A percentile compares a stretch with the other conserved stretches of the same genome.
Evolutionary conservation across 208 protist genomes (phyloP).

Genomic region (Wallacemonas sp.): DNA sequence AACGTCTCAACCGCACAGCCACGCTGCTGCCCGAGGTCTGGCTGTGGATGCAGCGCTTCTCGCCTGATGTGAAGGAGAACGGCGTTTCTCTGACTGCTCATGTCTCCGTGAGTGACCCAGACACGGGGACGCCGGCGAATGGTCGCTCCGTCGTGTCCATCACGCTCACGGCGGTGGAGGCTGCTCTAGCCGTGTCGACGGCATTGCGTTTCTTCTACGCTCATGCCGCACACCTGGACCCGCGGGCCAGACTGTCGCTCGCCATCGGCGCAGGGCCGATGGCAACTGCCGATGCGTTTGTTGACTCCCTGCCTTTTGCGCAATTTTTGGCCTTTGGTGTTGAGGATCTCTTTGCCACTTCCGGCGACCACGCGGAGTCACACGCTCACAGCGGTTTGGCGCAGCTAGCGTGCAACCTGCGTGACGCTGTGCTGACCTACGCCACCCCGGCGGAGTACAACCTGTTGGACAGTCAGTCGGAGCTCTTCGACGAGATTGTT

Average conservation of each 20-base stretch:
- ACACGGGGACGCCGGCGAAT: not conserved
- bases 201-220: conserved; percentile 77
- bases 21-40: conserved; percentile 61
- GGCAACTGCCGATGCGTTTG: conserved; percentile 43
- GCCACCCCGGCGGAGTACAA: conserved; percentile 51
- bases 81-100: conserved; percentile 37
- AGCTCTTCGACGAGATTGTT: conserved; percentile 50
- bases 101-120: not conserved
- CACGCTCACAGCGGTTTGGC: conserved; percentile 60
- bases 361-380: conserved; percentile 15
- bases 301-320: conserved; percentile 41
- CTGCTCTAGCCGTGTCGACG: conserved; percentile 44
- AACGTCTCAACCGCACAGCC: conserved; percentile 50
- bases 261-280: conserved; percentile 15
- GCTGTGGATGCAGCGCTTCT: conserved; percentile 62
- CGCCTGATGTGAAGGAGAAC: conserved; percentile 21
- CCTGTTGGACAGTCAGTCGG: conserved; percentile 45
- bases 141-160: conserved; percentile 36
- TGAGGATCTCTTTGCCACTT: conserved; percentile 39
- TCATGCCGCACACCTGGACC: conserved; percentile 5
- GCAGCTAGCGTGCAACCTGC: conserved; percentile 64
- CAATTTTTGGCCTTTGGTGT: conserved; percentile 46
- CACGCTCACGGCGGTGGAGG: conserved; percentile 70
- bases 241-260: conserved; percentile 5
- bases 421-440: conserved; percentile 60